Percentiles rank a stretch among this genome's conserved stretches.
Evolutionary conservation across 371 early-diverging fungal species (phyloP).

Genomic region (Synchytrium microbalum): DNA sequence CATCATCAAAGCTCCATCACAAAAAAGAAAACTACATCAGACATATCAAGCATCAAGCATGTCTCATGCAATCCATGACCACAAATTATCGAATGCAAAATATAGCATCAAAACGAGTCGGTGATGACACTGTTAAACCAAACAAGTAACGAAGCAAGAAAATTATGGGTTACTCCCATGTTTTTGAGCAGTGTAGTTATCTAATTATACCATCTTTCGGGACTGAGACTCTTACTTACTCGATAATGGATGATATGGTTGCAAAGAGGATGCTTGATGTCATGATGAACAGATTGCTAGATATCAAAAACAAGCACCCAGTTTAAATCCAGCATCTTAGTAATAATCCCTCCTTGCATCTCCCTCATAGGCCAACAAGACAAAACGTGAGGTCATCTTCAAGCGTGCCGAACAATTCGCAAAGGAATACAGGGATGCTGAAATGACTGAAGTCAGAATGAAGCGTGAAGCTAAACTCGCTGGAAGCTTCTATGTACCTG

Average conservation of each 20-base stretch:
- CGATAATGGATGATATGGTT: too few relatives aligned
- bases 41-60: constrained; percentile 9
- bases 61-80: constrained; percentile 37
- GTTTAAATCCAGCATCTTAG: too few relatives aligned
- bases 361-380: constrained; percentile 56
- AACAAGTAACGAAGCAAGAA: too few relatives aligned
- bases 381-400: constrained; percentile 89
- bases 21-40: constrained; percentile 4
- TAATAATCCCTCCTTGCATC: too few relatives aligned
- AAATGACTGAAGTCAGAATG: constrained; percentile 81
- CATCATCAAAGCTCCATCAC: not conserved
- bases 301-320: too few relatives aligned
- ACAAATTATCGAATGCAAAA: too few relatives aligned
- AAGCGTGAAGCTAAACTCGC: constrained; percentile 85
- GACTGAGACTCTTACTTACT: constrained; percentile 45
- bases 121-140: too few relatives aligned
- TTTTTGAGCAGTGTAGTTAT: too few relatives aligned
- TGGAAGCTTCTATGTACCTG: constrained; percentile 92
- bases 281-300: too few relatives aligned
- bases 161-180: too few relatives aligned
- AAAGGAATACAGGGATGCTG: constrained; percentile 86
- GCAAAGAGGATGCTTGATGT: too few relatives aligned
- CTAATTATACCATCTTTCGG: constrained; percentile 78
- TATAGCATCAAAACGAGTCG: too few relatives aligned
- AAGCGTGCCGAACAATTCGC: constrained; percentile 95